Percentiles rank a stretch among this genome's conserved stretches.
phyloP scores from a whole-genome alignment of 1,284 basidiomycete genomes.

The Rhodofomes roseus region DNA sequence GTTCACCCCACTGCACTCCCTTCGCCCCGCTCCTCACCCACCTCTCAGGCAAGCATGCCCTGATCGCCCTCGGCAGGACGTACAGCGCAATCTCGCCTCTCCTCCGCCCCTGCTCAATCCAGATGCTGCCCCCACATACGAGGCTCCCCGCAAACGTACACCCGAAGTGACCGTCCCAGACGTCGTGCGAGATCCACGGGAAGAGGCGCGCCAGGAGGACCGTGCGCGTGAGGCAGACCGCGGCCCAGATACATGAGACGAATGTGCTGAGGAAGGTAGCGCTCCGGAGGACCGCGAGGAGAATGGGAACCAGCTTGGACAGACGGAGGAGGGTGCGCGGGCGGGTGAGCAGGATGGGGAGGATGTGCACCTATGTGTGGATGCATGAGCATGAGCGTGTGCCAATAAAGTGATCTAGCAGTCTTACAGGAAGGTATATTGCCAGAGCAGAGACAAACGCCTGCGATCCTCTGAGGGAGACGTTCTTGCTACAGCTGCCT shows the following conservation, averaged over 20 bases:
- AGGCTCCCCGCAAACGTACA: conserved; percentile 64
- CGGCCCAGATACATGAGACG: conserved; percentile 63
- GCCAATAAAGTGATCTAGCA: background rate
- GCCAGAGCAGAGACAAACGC: conserved; percentile 60
- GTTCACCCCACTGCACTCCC: conserved; percentile 43
- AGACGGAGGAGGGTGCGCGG: conserved; percentile 49
- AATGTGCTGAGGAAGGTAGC: conserved; percentile 71
- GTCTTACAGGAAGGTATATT: conserved; percentile 62
- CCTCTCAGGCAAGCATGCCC: conserved; percentile 51
- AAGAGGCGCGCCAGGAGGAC: conserved; percentile 57
- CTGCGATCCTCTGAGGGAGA: conserved; percentile 43
- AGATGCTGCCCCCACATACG: conserved; percentile 70
- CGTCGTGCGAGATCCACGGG: conserved; percentile 64
- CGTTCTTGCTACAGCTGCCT: conserved; percentile 58
- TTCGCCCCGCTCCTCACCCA: conserved; percentile 45
- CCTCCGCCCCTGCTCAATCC: conserved; percentile 65
- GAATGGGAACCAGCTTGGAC: conserved; percentile 34
- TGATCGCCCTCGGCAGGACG: conserved; percentile 65
- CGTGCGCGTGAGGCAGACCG: conserved; percentile 66
- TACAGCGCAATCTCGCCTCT: conserved; percentile 77
- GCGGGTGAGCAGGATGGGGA: conserved; percentile 58
- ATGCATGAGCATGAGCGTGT: background rate
- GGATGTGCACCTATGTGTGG: conserved; percentile 53
- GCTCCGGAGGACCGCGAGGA: conserved; percentile 55
- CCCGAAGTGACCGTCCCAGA: conserved; percentile 73